phyloP scores from a whole-genome alignment of 257 asterid genomes.

The Linaria vulgaris region DNA sequence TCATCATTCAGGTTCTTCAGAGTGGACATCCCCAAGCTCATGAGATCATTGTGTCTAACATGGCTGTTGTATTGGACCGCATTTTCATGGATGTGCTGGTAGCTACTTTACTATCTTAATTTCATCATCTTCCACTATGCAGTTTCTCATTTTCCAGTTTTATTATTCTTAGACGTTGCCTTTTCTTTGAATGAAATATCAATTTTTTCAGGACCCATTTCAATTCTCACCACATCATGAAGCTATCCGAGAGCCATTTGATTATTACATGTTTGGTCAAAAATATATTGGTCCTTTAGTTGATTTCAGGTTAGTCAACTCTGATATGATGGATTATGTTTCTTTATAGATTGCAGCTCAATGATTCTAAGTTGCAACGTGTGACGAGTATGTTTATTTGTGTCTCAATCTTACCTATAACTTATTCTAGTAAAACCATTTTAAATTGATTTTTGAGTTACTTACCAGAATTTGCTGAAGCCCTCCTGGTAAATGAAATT shows the following conservation, averaged over 20 bases:
- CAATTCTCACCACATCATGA: constrained; percentile 67
- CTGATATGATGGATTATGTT: constrained; percentile 14
- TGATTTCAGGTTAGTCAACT: constrained; percentile 68
- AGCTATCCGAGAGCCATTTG: constrained; percentile 92
- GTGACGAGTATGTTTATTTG: constrained; percentile 12
- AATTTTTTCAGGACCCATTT: constrained; percentile 67
- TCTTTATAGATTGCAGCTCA: constrained; percentile 1
- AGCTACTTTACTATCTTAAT: constrained; percentile 25
- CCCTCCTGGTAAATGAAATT: not conserved
- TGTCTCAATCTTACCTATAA: constrained; percentile 8
- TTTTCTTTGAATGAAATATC: constrained; percentile 21
- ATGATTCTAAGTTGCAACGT: constrained; percentile 3
- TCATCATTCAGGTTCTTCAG: constrained; percentile 49
- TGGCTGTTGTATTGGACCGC: constrained; percentile 75
- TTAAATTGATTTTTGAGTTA: not conserved
- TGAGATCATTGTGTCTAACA: constrained; percentile 67
- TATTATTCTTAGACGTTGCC: not conserved
- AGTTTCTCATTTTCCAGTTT: not conserved
- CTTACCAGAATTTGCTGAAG: not conserved
- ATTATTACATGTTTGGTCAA: constrained; percentile 81
- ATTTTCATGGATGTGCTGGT: constrained; percentile 79
- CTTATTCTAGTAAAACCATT: constrained; percentile 8
- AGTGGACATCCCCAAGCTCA: constrained; percentile 76
- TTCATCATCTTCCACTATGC: constrained; percentile 14
- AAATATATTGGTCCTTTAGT: constrained; percentile 63